These are phyloP conservation scores for Colletotrichum camelliae DNA, from an alignment of 2,329 filamentous ascomycete species.

Conservation along the genomic window DNA sequence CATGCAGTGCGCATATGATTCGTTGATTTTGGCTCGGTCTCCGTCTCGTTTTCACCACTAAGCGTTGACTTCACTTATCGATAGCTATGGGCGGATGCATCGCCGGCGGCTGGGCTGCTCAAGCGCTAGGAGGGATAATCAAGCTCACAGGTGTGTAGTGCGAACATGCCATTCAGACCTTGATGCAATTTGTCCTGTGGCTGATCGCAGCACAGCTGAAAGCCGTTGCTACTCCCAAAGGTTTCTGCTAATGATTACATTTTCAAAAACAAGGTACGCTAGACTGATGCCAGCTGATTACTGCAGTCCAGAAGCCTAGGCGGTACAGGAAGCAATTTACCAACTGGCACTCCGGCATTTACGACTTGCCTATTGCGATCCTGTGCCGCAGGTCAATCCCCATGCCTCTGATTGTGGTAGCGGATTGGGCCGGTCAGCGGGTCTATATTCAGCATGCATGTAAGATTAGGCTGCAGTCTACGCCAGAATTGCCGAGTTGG, in stretches of 20 bases:
- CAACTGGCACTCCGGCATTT: not conserved
- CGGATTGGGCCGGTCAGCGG: not conserved
- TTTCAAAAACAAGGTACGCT: not conserved
- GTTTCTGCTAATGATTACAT: not conserved
- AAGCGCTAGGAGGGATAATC: no score
- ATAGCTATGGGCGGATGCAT: not conserved
- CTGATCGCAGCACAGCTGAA: no score
- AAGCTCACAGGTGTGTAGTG: no score
- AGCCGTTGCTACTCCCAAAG: no score
- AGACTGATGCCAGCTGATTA: no score
- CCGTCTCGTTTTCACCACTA: no score
- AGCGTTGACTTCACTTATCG: no score
- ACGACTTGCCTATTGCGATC: not conserved
- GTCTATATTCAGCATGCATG: not conserved
- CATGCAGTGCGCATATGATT: no score
- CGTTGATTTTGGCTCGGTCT: no score
- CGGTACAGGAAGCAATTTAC: not conserved
- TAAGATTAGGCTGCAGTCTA: not conserved
- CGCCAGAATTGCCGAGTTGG: fast-evolving
- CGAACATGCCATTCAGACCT: not conserved
- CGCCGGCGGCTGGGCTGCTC: no score
- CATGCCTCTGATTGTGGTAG: not conserved
- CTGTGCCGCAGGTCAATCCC: not conserved
- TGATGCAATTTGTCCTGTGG: fast-evolving
- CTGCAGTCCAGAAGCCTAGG: not conserved